Conservation (phyloP, 2,329 filamentous ascomycete species). For the Trichoderma sp. region DNA sequence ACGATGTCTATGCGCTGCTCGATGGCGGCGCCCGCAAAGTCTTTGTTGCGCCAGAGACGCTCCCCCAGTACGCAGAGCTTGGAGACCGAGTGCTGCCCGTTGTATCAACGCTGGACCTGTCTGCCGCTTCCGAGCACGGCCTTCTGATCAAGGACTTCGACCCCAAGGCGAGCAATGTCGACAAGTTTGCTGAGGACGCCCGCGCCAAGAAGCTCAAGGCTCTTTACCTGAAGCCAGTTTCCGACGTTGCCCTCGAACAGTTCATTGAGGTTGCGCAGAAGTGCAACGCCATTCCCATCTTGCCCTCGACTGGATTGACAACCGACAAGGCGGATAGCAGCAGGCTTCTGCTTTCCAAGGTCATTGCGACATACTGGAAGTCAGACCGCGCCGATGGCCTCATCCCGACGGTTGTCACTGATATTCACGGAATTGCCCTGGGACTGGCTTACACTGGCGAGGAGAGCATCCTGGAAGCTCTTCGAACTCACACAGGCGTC, state of each 20-base stretch:
- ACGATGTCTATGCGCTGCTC: slow-evolving; percentile 78
- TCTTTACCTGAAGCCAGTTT: slow-evolving; percentile 56
- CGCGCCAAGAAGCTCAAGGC: slow-evolving; percentile 52
- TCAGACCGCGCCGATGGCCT: slow-evolving; percentile 84
- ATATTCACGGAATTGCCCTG: slow-evolving; percentile 81
- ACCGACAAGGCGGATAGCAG: slow-evolving; percentile 64
- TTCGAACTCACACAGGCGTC: slow-evolving; percentile 78
- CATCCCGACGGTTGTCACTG: slow-evolving; percentile 86
- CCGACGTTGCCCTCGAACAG: slow-evolving; percentile 51
- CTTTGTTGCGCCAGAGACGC: slow-evolving; percentile 74
- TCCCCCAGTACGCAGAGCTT: slow-evolving; percentile 61
- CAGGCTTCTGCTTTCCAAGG: slow-evolving; percentile 62
- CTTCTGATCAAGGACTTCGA: slow-evolving; percentile 60
- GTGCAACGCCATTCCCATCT: slow-evolving; percentile 68
- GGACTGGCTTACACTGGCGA: slow-evolving; percentile 94
- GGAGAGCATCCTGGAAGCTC: slow-evolving; percentile 84
- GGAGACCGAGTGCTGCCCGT: slow-evolving; percentile 60
- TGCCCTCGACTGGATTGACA: slow-evolving; percentile 72
- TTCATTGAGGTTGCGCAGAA: slow-evolving; percentile 55
- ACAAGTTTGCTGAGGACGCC: slow-evolving; percentile 50
- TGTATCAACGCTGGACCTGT: slow-evolving; percentile 52
- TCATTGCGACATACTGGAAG: slow-evolving; percentile 75
- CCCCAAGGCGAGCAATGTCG: slow-evolving; percentile 45
- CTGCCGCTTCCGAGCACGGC: slow-evolving; percentile 52
- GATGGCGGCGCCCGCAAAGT: slow-evolving; percentile 84